These are phyloP conservation scores for Talaromyces nanjingensis DNA, from an alignment of 495 filamentous ascomycete species.

Conservation along the genomic window DNA sequence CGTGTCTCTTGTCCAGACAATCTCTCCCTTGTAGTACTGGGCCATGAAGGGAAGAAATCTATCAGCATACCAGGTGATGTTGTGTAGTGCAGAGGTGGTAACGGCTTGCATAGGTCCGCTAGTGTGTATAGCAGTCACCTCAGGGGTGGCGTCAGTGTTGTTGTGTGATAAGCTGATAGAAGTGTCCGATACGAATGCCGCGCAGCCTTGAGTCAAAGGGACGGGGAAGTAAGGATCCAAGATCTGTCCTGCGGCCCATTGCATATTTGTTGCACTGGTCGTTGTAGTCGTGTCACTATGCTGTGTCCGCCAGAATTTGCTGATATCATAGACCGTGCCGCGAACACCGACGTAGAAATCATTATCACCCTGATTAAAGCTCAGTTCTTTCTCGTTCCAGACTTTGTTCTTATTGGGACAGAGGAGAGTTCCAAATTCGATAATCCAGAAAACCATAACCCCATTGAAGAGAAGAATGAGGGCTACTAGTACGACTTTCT, in stretches of 20 bases:
- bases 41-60: slow-evolving; percentile 73
- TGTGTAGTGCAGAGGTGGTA: slow-evolving; percentile 46
- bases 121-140: slow-evolving; percentile 51
- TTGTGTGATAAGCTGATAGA: slow-evolving; percentile 52
- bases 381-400: slow-evolving; percentile 70
- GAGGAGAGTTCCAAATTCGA: slow-evolving; percentile 72
- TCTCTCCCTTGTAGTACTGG: slow-evolving; percentile 77
- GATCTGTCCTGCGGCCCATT: slow-evolving; percentile 66
- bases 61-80: slow-evolving; percentile 67
- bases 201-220: slow-evolving; percentile 70
- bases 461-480: slow-evolving; percentile 81
- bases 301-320: slow-evolving; percentile 73
- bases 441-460: slow-evolving; percentile 85
- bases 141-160: slow-evolving; percentile 42
- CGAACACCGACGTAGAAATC: slow-evolving; percentile 87
- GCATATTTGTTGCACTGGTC: slow-evolving; percentile 61
- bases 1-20: slow-evolving; percentile 61
- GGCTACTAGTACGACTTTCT: slow-evolving; percentile 78
- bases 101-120: slow-evolving; percentile 56
- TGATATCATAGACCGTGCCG: slow-evolving; percentile 88
- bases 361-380: slow-evolving; percentile 57
- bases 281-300: slow-evolving; percentile 65
- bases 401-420: slow-evolving; percentile 91
- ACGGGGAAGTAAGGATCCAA: slow-evolving; percentile 79
- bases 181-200: slow-evolving; percentile 51